A percentile compares a stretch with the other conserved stretches of the same genome.
These are phyloP conservation scores for Aspergillus sp. DNA, from an alignment of 2,329 filamentous ascomycete genomes.

Conservation along the genomic window DNA sequence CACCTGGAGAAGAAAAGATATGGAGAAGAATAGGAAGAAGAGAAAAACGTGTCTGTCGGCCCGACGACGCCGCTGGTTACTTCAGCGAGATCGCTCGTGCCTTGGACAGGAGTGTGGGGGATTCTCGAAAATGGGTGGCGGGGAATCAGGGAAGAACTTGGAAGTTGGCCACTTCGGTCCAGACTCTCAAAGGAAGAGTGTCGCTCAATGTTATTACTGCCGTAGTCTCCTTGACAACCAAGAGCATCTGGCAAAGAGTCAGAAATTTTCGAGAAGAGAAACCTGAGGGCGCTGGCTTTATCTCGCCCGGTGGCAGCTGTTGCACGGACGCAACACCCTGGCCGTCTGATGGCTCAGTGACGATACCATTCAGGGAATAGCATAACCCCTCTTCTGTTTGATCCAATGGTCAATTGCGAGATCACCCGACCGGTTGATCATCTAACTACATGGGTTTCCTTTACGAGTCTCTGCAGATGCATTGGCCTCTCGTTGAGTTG, in stretches of 20 bases:
- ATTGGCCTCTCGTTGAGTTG: background rate
- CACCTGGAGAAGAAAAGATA: background rate
- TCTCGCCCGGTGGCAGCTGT: constrained; percentile 5
- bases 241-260: background rate
- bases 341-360: constrained; percentile 7
- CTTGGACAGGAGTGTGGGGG: constrained; percentile 12
- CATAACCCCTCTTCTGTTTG: constrained; percentile 11
- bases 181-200: background rate
- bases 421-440: constrained; percentile 14
- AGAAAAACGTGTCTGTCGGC: background rate
- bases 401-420: constrained; percentile 11
- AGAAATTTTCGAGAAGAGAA: background rate
- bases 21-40: background rate
- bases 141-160: constrained; percentile 3
- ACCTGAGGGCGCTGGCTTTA: constrained; percentile 4
- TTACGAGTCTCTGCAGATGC: background rate
- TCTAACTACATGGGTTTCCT: background rate
- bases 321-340: constrained; percentile 15
- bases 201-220: background rate
- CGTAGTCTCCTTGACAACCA: background rate
- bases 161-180: background rate
- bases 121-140: constrained; percentile 18
- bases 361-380: constrained; percentile 12
- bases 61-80: background rate
- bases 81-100: background rate